Evolutionary conservation across 2,329 filamentous ascomycete genomes (phyloP), one percentile per base, ranked within the genome.

Genomic region (Fusarium succisae): DNA sequence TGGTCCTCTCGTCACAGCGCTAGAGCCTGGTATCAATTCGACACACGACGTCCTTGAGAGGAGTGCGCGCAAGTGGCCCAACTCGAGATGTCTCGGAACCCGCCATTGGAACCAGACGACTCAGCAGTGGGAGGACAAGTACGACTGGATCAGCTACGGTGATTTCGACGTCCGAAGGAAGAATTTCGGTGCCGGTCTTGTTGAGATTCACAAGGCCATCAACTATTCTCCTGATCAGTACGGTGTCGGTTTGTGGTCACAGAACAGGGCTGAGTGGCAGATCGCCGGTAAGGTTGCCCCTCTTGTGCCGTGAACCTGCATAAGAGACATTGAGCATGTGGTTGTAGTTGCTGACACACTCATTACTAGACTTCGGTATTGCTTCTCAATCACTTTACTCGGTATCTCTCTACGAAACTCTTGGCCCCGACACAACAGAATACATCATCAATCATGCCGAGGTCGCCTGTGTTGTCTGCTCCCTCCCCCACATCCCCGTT

Each of bases 321-420:
- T 64, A 37, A 38, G 30, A 55, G n/a, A 66, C 39, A 48, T 37
- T 28, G 37, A 26, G 43, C 30, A 59, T 59, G 43, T 30, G 56
- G 43, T 38, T 59, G 24, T 60, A 28, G 47, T 64, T 44, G 57
- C 70, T 74, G 53, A 76, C 67, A 75, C 59, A 54, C 32, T 32
- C 41, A 55, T 43, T 12, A 22, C 30, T 66, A 94, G 96, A 98
- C 86, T 86, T 98, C 79, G 96, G 91, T 44, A 92, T 93, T 81
- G 91, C 94, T 84, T 96, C 95, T 18, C 96, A 98, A 83, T 90
- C 92, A 13, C 90, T 98, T 37, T 98, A 89, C 84, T 94, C 93
- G 28, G 95, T 99, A 63, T 98, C 96, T 10, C 92, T 99, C 57
- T 99, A 99, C 86, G 96, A 98, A 83, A 98, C 96, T 18, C 90